Evolutionary conservation across 2,329 filamentous ascomycete species (phyloP).

Genomic region (Plenodomus lindquistii): DNA sequence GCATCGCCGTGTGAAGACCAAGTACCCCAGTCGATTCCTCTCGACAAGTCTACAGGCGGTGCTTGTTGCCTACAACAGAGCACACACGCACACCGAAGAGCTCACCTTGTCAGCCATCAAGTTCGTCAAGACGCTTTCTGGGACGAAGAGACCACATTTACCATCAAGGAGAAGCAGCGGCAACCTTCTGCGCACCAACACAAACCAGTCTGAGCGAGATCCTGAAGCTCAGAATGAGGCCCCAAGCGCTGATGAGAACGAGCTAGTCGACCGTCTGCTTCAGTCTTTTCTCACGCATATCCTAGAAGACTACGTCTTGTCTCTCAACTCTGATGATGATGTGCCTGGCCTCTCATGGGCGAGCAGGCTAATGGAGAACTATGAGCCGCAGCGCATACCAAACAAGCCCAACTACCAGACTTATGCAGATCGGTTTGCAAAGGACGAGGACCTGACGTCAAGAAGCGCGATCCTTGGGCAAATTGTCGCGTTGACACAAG

Average conservation of each 20-base stretch:
- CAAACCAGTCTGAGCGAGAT: constrained; percentile 52
- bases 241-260: constrained; percentile 58
- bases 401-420: constrained; percentile 63
- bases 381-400: constrained; percentile 63
- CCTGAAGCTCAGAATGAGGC: constrained; percentile 58
- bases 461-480: constrained; percentile 72
- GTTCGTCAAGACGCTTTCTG: constrained; percentile 70
- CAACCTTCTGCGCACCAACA: constrained; percentile 44
- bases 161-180: constrained; percentile 62
- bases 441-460: constrained; percentile 63
- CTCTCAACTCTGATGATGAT: constrained; percentile 49
- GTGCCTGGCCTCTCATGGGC: constrained; percentile 56
- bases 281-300: constrained; percentile 79
- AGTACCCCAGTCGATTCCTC: constrained; percentile 76
- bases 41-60: constrained; percentile 76
- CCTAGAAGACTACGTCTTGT: constrained; percentile 73
- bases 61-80: constrained; percentile 65
- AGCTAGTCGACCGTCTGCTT: constrained; percentile 66
- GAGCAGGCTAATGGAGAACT: constrained; percentile 67
- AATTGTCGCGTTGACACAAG: constrained; percentile 68
- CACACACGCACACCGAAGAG: constrained; percentile 60
- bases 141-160: constrained; percentile 66
- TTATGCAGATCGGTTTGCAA: constrained; percentile 65
- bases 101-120: constrained; percentile 72
- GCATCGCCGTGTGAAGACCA: constrained; percentile 75